phyloP scores from a whole-genome alignment of 2,329 filamentous ascomycete species.

The Bertia moriformis region DNA sequence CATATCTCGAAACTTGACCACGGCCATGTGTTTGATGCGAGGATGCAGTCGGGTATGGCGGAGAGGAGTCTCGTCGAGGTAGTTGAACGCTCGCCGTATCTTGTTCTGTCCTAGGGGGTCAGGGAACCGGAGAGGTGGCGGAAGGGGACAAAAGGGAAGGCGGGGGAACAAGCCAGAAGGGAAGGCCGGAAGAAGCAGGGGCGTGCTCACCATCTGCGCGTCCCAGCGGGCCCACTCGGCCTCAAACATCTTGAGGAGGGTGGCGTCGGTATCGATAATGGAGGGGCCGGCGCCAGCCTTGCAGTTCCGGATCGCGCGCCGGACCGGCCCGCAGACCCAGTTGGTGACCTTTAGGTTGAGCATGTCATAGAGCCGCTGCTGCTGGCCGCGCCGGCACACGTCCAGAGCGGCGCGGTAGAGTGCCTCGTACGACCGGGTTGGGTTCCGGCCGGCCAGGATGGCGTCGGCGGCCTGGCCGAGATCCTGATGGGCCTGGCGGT shows the following conservation, averaged over 20 bases:
- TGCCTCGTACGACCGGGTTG: conserved; percentile 67
- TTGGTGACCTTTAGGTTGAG: conserved; percentile 48
- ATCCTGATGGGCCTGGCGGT: conserved; percentile 60
- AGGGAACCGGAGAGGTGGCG: background rate
- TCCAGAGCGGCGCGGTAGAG: conserved; percentile 86
- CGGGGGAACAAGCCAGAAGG: background rate
- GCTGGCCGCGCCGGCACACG: conserved; percentile 65
- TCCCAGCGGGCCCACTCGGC: conserved; percentile 66
- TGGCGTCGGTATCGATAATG: conserved; percentile 29
- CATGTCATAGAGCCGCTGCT: conserved; percentile 53
- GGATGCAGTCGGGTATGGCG: conserved; percentile 54
- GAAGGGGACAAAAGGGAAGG: background rate
- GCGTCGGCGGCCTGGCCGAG: conserved; percentile 58
- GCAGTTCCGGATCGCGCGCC: conserved; percentile 15
- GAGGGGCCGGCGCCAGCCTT: background rate
- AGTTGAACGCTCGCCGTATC: conserved; percentile 74
- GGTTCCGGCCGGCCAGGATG: conserved; percentile 53
- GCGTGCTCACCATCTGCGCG: conserved; percentile 56
- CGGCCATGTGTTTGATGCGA: conserved; percentile 69
- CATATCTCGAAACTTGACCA: conserved; percentile 57
- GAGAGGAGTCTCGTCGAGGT: conserved; percentile 78
- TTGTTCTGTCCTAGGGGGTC: no score
- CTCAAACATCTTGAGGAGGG: conserved; percentile 41
- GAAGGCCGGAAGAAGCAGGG: background rate
- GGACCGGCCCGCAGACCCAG: conserved; percentile 52